Evolutionary conservation across 495 filamentous ascomycete genomes (phyloP).

Genomic region (Penicillium cataractarum): DNA sequence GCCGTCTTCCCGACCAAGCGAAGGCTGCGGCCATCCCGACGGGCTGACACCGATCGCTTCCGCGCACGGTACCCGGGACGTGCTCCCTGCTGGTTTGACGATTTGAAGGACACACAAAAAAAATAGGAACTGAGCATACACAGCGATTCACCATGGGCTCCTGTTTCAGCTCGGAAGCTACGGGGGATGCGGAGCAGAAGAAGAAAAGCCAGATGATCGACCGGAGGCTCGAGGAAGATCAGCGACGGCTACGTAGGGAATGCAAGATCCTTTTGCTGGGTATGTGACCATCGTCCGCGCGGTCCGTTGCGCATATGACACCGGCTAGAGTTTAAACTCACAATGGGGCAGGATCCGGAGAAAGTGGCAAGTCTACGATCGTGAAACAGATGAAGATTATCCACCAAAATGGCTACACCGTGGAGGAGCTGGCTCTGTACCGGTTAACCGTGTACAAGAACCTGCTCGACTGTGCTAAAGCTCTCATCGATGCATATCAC

Average conservation of each 20-base stretch:
- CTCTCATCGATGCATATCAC: conserved; percentile 83
- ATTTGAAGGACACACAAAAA: conserved; percentile 9
- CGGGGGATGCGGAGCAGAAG: conserved; percentile 85
- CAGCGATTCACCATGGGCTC: conserved; percentile 68
- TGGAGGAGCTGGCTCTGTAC: conserved; percentile 89
- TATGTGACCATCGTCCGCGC: conserved; percentile 46
- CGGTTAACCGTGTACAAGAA: conserved; percentile 98
- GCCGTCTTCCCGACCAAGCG: conserved; percentile 19
- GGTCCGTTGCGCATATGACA: not conserved
- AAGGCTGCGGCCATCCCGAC: conserved; percentile 27
- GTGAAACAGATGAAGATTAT: conserved; percentile 99
- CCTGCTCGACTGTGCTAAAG: conserved; percentile 91
- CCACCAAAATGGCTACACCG: conserved; percentile 93
- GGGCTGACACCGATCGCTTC: conserved; percentile 35
- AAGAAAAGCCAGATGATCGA: conserved; percentile 95
- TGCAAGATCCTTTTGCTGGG: conserved; percentile 97
- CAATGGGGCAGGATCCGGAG: conserved; percentile 76
- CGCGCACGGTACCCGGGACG: conserved; percentile 32
- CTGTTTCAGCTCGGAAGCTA: conserved; percentile 79
- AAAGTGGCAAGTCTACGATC: conserved; percentile 98
- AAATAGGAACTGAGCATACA: not conserved
- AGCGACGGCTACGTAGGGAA: conserved; percentile 85
- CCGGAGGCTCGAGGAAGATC: conserved; percentile 88
- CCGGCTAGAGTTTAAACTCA: conserved; percentile 15
- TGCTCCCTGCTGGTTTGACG: conserved; percentile 30